A percentile compares a stretch with the other conserved stretches of the same genome.
phyloP scores from a whole-genome alignment of 306 rosid genomes.

The Dalbergia oliveri region DNA sequence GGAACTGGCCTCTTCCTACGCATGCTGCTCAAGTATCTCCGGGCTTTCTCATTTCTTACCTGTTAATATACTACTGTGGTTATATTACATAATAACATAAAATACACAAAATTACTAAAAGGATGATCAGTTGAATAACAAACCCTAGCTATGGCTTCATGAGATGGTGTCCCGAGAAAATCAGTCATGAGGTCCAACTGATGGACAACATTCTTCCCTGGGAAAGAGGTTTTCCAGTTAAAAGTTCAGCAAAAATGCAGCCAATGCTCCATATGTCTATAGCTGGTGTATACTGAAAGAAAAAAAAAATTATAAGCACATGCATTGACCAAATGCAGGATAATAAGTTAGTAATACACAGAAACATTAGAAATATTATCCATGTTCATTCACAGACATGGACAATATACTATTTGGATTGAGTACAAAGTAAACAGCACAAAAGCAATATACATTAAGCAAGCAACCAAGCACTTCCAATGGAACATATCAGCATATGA shows the following conservation, averaged over 20 bases:
- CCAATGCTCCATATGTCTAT: conserved; percentile 97
- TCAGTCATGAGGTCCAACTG: conserved; percentile 92
- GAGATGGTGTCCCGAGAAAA: conserved; percentile 81
- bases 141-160: conserved; percentile 87
- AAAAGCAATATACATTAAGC: not conserved
- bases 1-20: conserved; percentile 81
- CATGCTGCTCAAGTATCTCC: conserved; percentile 92
- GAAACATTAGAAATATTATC: not conserved
- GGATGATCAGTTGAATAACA: conserved; percentile 40
- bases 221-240: conserved; percentile 93
- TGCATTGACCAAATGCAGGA: conserved; percentile 9
- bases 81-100: conserved; percentile 14
- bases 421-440: not conserved
- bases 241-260: conserved; percentile 89
- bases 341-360: not conserved
- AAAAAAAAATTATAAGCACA: not conserved
- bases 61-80: conserved; percentile 36
- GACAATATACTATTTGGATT: not conserved
- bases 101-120: not conserved
- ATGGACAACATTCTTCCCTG: conserved; percentile 92
- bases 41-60: conserved; percentile 91
- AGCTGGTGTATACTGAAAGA: conserved; percentile 85
- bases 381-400: conserved; percentile 18
- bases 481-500: conserved; percentile 4
- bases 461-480: conserved; percentile 14